Conservation (phyloP, 2,329 filamentous ascomycete genomes). For the Dichotomopilus funicola region DNA sequence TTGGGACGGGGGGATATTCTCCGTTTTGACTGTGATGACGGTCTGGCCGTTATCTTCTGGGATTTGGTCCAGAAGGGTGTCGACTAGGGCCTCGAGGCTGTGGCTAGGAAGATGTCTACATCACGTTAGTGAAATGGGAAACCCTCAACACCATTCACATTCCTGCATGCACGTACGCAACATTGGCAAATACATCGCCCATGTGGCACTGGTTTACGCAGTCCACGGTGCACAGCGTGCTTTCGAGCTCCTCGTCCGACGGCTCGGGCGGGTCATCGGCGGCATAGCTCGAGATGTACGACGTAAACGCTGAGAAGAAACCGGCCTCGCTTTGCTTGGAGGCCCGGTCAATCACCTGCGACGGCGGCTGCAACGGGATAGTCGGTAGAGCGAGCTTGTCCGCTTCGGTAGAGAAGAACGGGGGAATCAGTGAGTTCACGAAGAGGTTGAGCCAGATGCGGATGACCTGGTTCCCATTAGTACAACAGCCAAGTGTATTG, state of each 20-base stretch:
- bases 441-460: slow-evolving; percentile 95
- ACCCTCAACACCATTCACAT: not conserved
- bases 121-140: slow-evolving; percentile 3
- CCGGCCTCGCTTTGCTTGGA: slow-evolving; percentile 72
- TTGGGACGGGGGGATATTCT: slow-evolving; percentile 58
- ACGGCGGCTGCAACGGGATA: slow-evolving; percentile 86
- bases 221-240: slow-evolving; percentile 88
- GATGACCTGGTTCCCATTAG: slow-evolving; percentile 57
- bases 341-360: slow-evolving; percentile 85
- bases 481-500: not conserved
- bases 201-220: slow-evolving; percentile 88
- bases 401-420: slow-evolving; percentile 61
- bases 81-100: slow-evolving; percentile 47
- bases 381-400: slow-evolving; percentile 64
- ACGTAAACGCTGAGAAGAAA: slow-evolving; percentile 89
- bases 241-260: slow-evolving; percentile 93
- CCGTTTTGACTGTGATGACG: slow-evolving; percentile 87
- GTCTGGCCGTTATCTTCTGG: slow-evolving; percentile 73
- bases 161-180: slow-evolving; percentile 52
- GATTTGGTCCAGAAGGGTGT: slow-evolving; percentile 72
- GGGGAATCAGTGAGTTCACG: slow-evolving; percentile 84
- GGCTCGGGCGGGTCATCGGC: slow-evolving; percentile 96
- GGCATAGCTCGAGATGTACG: slow-evolving; percentile 97
- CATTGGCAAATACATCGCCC: slow-evolving; percentile 73
- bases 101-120: slow-evolving; percentile 35